These are phyloP conservation scores for Pythium rhizo-oryzae DNA, from an alignment of 352 stramenopile species.

Conservation along the genomic window DNA sequence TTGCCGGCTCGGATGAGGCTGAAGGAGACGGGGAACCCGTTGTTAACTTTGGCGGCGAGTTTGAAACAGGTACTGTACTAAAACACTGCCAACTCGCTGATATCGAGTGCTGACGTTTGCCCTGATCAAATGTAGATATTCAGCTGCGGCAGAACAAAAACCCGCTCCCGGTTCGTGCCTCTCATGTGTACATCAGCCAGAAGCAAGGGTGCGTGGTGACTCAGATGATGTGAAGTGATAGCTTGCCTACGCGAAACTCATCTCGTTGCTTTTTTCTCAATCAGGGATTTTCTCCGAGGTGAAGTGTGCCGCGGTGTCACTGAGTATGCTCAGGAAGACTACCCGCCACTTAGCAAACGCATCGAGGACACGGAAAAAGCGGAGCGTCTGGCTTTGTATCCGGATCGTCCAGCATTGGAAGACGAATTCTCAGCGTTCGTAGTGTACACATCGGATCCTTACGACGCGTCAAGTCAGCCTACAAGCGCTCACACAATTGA, in stretches of 20 bases:
- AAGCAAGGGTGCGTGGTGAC: slow-evolving; percentile 69
- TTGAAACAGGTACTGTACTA: slow-evolving; percentile 64
- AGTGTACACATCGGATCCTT: slow-evolving; percentile 42
- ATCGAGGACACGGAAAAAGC: slow-evolving; percentile 64
- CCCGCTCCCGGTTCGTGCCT: slow-evolving; percentile 55
- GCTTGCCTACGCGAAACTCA: neutral
- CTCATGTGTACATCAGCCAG: slow-evolving; percentile 69
- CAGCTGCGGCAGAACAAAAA: slow-evolving; percentile 73
- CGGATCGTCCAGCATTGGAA: slow-evolving; percentile 50
- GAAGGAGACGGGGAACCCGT: slow-evolving; percentile 45
- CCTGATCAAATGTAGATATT: slow-evolving; percentile 40
- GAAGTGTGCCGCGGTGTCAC: slow-evolving; percentile 85
- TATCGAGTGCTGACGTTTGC: neutral
- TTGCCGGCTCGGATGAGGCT: slow-evolving; percentile 38
- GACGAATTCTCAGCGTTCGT: slow-evolving; percentile 79
- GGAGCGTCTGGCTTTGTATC: slow-evolving; percentile 69
- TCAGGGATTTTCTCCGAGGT: slow-evolving; percentile 60
- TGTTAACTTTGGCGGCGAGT: slow-evolving; percentile 78
- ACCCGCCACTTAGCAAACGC: slow-evolving; percentile 70
- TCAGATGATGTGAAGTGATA: neutral
- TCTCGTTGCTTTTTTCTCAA: neutral
- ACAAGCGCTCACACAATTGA: slow-evolving; percentile 10
- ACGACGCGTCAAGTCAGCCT: slow-evolving; percentile 6
- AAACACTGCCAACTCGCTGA: neutral
- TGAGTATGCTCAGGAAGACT: slow-evolving; percentile 71